Conservation (phyloP, 2,329 filamentous ascomycete species). For the Ceratocystis lukuohia region DNA sequence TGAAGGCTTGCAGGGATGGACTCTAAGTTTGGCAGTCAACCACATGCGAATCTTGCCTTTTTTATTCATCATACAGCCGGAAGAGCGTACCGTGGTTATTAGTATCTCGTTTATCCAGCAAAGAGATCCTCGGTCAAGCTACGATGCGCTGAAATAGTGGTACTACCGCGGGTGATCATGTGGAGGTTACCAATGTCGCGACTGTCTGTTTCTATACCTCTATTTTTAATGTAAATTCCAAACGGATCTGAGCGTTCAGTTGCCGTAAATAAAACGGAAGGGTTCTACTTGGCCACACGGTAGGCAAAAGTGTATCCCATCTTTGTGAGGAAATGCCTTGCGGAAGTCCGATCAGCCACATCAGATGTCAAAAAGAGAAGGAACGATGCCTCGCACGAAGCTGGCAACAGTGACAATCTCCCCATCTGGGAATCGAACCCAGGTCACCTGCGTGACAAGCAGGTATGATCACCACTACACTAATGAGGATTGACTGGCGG, state of each 20-base stretch:
- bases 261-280: neutral
- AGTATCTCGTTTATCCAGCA: too few relatives aligned
- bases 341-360: neutral
- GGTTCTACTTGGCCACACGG: neutral
- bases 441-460: constrained; percentile 17
- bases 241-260: neutral
- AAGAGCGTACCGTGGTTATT: too few relatives aligned
- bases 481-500: constrained; percentile 11
- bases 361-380: neutral
- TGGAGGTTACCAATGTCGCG: neutral
- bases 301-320: too few relatives aligned
- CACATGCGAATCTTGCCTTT: neutral
- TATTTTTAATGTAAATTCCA: too few relatives aligned
- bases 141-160: neutral
- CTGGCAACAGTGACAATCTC: neutral
- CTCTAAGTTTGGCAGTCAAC: neutral
- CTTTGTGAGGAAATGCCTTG: too few relatives aligned
- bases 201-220: neutral
- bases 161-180: neutral
- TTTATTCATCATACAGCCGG: too few relatives aligned
- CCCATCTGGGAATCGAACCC: constrained; percentile 18
- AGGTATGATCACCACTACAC: constrained; percentile 18
- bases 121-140: neutral
- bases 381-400: neutral
- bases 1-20: too few relatives aligned